Base-by-base conservation (phyloP, 768 basidiomycete species). In the Russula lepida region DNA sequence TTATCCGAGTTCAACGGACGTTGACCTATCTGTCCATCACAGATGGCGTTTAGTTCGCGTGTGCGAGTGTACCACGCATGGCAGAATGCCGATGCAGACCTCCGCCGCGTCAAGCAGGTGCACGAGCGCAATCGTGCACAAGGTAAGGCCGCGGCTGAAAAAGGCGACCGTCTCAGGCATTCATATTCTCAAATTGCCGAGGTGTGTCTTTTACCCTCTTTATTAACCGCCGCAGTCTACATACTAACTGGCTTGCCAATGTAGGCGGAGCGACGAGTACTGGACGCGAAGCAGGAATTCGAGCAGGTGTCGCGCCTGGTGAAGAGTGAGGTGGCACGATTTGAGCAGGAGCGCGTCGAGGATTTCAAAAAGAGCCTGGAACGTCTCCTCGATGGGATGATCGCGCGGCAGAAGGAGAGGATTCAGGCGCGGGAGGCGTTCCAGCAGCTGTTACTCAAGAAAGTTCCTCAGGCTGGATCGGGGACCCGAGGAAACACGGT, bases 341-440 rank as follows among this genome's bases (percentile, higher is more conserved):
- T 98, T 69, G 95, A 99, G 74, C 83, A 85, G 69, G 95, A 97
- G 73, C 83, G 95, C 46, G 81, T 98, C 27, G 89, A 92, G 51
- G 95, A 98, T 71, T 97, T 98, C 73, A 95, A 94, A 73, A 78
- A 81, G 47, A 80, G 87, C 3, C 71, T 99, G 65, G 88, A 92
- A 71, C 79, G 79, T 4, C 94, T 92, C 72, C 75, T 98, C 56
- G 88, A 93, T 46, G 90, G 88, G 6, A 89, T 95, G 88, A 87
- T 95, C 52, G 72, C 78, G 4, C 78, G 85, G 56, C 95, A 99
- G 75, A 91, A 87, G 71, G 56, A 88, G 78, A 86, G 86, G 33
- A 58, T 80, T 68, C 32, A 59, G 43, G 64, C 56, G 27, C 57
- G 60, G 35, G 64, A 66, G 46, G 55, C 50, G 11, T 65, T 66